Percentiles rank a stretch among this genome's conserved stretches.
Evolutionary conservation across 768 basidiomycete genomes (phyloP).

Genomic region (Suillus fuscotomentosus): DNA sequence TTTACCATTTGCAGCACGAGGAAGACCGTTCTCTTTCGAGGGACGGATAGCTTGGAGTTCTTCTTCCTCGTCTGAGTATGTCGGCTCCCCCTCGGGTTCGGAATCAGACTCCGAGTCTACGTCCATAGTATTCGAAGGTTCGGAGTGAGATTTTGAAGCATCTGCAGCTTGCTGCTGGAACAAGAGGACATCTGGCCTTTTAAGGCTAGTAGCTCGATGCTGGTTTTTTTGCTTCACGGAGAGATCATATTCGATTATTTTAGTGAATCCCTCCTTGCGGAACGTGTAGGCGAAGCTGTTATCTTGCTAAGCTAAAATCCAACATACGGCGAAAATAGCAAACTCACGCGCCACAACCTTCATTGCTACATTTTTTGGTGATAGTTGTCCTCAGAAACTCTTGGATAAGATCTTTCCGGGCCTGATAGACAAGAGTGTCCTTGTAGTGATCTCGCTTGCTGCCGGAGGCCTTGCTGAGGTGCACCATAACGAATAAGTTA

Average conservation of each 20-base stretch:
- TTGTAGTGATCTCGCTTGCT: conserved; percentile 85
- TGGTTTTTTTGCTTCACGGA: conserved; percentile 71
- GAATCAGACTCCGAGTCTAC: conserved; percentile 51
- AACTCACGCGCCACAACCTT: conserved; percentile 80
- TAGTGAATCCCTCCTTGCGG: conserved; percentile 91
- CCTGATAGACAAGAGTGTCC: conserved; percentile 82
- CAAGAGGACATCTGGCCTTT: conserved; percentile 76
- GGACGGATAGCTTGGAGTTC: conserved; percentile 20
- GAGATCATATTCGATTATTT: conserved; percentile 93
- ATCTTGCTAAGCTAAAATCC: conserved; percentile 8
- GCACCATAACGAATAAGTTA: conserved; percentile 63
- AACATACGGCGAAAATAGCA: conserved; percentile 5
- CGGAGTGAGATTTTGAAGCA: conserved; percentile 23
- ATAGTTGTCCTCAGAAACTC: conserved; percentile 76
- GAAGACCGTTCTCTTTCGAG: conserved; percentile 38
- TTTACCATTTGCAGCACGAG: conserved; percentile 74
- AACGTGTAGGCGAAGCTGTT: conserved; percentile 77
- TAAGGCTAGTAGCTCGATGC: conserved; percentile 50
- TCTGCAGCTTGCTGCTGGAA: conserved; percentile 35
- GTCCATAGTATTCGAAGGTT: conserved; percentile 34
- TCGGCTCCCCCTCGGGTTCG: conserved; percentile 46
- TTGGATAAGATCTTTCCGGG: conserved; percentile 76
- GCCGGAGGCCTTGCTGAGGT: conserved; percentile 39
- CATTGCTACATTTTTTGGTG: conserved; percentile 73
- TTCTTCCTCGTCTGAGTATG: conserved; percentile 50